phyloP scores from a whole-genome alignment of 495 filamentous ascomycete genomes.

The Lophium mytilinum region DNA sequence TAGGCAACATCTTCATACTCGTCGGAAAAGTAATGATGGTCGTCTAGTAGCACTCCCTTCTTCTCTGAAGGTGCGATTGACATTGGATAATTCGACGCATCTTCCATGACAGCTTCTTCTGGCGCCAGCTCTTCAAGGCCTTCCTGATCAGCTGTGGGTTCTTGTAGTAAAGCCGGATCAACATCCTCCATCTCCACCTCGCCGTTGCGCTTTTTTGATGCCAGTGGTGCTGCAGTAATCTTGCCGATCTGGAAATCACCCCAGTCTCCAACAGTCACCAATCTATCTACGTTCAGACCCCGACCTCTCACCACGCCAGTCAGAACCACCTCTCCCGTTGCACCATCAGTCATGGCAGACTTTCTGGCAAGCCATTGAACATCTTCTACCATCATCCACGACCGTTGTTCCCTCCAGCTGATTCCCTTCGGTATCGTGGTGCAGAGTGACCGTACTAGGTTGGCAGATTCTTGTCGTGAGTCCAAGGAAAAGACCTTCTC shows the following conservation, averaged over 20 bases:
- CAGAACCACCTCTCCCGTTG: constrained; percentile 54
- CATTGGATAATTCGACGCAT: constrained; percentile 48
- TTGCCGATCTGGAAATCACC: constrained; percentile 91
- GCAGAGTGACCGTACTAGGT: constrained; percentile 82
- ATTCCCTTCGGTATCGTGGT: constrained; percentile 86
- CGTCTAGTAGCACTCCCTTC: constrained; percentile 83
- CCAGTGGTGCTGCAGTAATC: constrained; percentile 62
- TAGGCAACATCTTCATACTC: constrained; percentile 54
- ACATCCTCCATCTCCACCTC: constrained; percentile 57
- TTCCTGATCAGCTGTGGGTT: constrained; percentile 69
- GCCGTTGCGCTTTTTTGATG: constrained; percentile 44
- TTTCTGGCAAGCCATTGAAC: constrained; percentile 57
- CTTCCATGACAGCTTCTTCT: constrained; percentile 69
- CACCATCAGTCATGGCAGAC: constrained; percentile 30
- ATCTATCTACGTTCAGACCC: constrained; percentile 77
- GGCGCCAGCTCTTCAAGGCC: constrained; percentile 76
- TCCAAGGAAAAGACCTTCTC: constrained; percentile 84
- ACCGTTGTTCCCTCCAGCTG: constrained; percentile 84
- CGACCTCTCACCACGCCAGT: constrained; percentile 82
- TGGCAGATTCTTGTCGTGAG: constrained; percentile 78
- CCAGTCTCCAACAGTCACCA: constrained; percentile 89
- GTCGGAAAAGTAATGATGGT: constrained; percentile 97
- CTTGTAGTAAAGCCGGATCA: constrained; percentile 50
- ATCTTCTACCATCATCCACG: constrained; percentile 87
- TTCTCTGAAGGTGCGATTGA: constrained; percentile 51